Evolutionary conservation across 73 alveolate genomes (phyloP), one percentile per base, ranked within the genome.

Genomic region (Paramecium sexaurelia): DNA sequence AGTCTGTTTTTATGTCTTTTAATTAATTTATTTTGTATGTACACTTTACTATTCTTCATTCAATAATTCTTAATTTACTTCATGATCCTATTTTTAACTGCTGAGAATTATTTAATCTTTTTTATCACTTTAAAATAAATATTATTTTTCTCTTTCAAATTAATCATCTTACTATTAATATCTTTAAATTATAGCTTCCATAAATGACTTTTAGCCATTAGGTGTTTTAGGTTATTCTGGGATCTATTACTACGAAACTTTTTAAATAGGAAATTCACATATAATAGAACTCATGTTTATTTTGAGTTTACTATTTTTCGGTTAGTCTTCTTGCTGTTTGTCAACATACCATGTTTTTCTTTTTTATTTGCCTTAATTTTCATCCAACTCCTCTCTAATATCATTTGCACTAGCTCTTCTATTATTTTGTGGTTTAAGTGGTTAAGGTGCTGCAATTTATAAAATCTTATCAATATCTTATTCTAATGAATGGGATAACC

Each of bases 311-410:
- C 83, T 61, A 61, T 32, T 29, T 61, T 61, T 13, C 9, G 39
- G 43, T 32, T 61, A 29, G 3, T 61, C 43, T 15, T 61, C 83
- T 22, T 29, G 39, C 26, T 61, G 83, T 10, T 61, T 29, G 22
- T 61, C 39, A 61, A 61, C 83, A 61, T 61, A 61, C 83, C 83
- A 61, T 22, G 83, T 61, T 17, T 61, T 61, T 32, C 43, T 61
- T 11, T 61, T 61, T 11, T 61, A 61, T 32, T 61, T 32, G 0
- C 39, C 83, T 29, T 22, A 10, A 17, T 51, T 51, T 1, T 26
- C 47, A 29, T 26, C 47, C 11, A 26, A 29, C 17, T 61, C 43
- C 26, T 61, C 83, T 10, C 47, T 13, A 8, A 61, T 29, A 29
- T 26, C 47, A 6, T 61, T 32, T 29, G 43, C 43, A 61, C 83